Conservation (phyloP, 1,284 basidiomycete genomes). For the Porogramme epimiltina region DNA sequence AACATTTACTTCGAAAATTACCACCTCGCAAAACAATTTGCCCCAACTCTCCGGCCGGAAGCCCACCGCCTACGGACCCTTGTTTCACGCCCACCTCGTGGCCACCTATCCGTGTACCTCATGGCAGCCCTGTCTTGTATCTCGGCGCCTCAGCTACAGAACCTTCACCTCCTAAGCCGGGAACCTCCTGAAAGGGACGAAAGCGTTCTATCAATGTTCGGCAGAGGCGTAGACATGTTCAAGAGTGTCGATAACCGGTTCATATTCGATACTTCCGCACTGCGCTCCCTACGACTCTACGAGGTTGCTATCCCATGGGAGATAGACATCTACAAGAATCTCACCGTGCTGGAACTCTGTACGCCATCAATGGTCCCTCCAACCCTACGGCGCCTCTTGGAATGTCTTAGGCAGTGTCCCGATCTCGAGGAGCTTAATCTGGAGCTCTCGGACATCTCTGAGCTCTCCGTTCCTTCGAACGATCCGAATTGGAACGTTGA, state of each 20-base stretch:
- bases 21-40: neutral
- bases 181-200: no score
- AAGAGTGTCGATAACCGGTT: no score
- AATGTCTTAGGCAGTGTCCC: neutral
- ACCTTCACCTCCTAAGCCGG: no score
- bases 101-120: neutral
- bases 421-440: neutral
- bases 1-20: neutral
- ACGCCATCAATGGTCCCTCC: neutral
- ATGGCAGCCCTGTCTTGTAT: neutral
- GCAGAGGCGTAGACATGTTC: no score
- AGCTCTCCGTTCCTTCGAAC: no score
- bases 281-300: neutral
- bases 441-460: neutral
- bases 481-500: no score
- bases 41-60: neutral
- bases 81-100: neutral
- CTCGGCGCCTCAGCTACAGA: no score
- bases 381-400: neutral
- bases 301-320: neutral
- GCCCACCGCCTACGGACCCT: neutral
- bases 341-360: constrained; percentile 1
- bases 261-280: neutral
- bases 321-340: neutral
- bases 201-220: no score